phyloP scores from a whole-genome alignment of 2,329 filamentous ascomycete genomes.

The Colletotrichum shisoi region DNA sequence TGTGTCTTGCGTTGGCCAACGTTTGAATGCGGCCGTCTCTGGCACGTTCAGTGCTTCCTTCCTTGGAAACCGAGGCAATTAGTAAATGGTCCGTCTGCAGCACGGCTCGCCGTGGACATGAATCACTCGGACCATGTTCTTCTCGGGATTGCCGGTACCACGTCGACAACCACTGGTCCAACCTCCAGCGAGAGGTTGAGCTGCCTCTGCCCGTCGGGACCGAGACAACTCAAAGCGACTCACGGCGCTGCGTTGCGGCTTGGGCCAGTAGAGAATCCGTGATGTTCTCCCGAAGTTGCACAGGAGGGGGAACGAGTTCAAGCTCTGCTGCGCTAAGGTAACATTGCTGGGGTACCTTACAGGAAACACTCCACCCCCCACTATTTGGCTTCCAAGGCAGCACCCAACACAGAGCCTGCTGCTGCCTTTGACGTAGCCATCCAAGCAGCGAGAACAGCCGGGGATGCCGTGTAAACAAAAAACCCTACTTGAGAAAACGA shows the following conservation, averaged over 20 bases:
- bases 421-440: slow-evolving; percentile 32
- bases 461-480: slow-evolving; percentile 37
- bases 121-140: neutral
- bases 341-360: slow-evolving; percentile 22
- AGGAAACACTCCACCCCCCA: slow-evolving; percentile 18
- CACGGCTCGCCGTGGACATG: neutral
- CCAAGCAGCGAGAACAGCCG: slow-evolving; percentile 25
- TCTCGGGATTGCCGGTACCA: neutral
- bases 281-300: neutral
- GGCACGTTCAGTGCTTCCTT: neutral
- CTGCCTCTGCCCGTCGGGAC: neutral
- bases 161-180: neutral
- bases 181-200: neutral
- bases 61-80: neutral
- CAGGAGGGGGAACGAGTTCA: neutral
- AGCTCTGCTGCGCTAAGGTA: slow-evolving; percentile 42
- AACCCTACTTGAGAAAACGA: slow-evolving; percentile 20
- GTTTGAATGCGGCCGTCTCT: neutral
- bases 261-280: neutral
- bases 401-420: slow-evolving; percentile 6
- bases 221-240: neutral
- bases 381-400: slow-evolving; percentile 33
- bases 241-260: too few species aligned
- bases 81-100: too few species aligned
- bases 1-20: neutral